A percentile compares a stretch with the other conserved stretches of the same genome.
Evolutionary conservation across 2,329 filamentous ascomycete genomes (phyloP).

Genomic region (Huntiella abstrusa): DNA sequence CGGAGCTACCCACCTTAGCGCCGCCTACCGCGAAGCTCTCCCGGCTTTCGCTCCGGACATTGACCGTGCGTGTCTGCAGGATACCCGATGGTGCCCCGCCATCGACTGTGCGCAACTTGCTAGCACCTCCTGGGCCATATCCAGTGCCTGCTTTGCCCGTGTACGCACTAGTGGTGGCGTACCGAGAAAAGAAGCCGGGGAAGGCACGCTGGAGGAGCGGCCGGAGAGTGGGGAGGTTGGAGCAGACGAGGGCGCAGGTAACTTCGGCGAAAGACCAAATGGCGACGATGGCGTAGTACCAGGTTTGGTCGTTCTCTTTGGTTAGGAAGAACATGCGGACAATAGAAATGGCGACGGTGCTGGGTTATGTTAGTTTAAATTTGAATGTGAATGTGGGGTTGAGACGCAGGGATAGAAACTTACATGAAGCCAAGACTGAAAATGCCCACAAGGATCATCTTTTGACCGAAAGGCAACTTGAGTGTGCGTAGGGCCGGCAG

Average conservation of each 20-base stretch:
- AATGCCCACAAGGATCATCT: constrained; percentile 16
- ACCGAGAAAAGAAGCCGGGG: constrained; percentile 3
- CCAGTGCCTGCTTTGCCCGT: constrained; percentile 1
- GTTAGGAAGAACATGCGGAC: constrained; percentile 18
- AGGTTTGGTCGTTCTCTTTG: constrained; percentile 15
- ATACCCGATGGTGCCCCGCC: neutral
- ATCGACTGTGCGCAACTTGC: neutral
- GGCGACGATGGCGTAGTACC: constrained; percentile 17
- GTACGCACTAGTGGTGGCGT: constrained; percentile 1
- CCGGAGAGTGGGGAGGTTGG: constrained; percentile 22
- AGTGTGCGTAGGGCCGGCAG: constrained; percentile 21
- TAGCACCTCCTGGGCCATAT: neutral
- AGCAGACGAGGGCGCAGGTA: constrained; percentile 22
- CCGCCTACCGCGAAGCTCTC: constrained; percentile 5
- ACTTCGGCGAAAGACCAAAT: constrained; percentile 23
- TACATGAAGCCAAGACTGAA: constrained; percentile 19
- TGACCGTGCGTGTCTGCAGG: constrained; percentile 7
- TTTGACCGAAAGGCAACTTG: constrained; percentile 17
- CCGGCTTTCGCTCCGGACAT: constrained; percentile 6
- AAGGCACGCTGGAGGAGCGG: constrained; percentile 15
- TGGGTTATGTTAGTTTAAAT: constrained; percentile 9
- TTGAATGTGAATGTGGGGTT: neutral
- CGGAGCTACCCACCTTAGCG: neutral
- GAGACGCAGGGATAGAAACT: constrained; percentile 9
- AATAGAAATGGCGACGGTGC: constrained; percentile 19